A percentile compares a stretch with the other conserved stretches of the same genome.
Evolutionary conservation across 23 red algal genomes (phyloP).

Genomic region (Cyanidium caldarium): DNA sequence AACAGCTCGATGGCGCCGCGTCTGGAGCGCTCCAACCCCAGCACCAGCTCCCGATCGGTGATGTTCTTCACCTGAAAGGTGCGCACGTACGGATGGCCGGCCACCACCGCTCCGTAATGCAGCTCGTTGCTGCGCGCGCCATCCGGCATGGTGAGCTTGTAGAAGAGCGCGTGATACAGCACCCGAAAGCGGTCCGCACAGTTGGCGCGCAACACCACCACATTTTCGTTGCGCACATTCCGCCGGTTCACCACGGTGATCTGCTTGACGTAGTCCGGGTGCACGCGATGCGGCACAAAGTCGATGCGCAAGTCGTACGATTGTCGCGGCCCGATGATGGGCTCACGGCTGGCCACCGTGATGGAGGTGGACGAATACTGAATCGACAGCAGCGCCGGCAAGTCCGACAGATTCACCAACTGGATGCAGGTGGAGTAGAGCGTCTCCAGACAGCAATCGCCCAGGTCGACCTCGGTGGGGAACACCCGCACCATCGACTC

Average conservation of each 20-base stretch:
- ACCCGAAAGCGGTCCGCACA: conserved; percentile 62
- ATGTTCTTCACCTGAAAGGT: conserved; percentile 54
- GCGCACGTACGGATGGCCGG: conserved; percentile 41
- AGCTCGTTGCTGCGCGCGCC: conserved; percentile 48
- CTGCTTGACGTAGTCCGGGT: conserved; percentile 79
- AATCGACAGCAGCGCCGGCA: conserved; percentile 40
- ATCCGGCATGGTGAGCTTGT: conserved; percentile 43
- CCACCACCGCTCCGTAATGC: conserved; percentile 51
- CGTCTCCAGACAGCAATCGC: conserved; percentile 60
- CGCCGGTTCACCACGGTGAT: conserved; percentile 55
- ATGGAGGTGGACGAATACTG: conserved; percentile 61
- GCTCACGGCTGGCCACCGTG: conserved; percentile 13
- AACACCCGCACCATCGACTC: conserved; percentile 49
- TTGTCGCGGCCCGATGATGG: conserved; percentile 44
- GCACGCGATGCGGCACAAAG: conserved; percentile 55
- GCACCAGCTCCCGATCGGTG: conserved; percentile 20
- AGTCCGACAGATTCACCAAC: conserved; percentile 57
- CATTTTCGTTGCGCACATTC: conserved; percentile 34
- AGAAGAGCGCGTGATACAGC: conserved; percentile 76
- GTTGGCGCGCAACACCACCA: conserved; percentile 54
- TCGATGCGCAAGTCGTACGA: conserved; percentile 40
- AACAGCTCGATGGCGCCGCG: neutral
- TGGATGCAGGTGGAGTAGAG: conserved; percentile 22
- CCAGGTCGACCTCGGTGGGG: conserved; percentile 57
- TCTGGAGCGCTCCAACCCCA: conserved; percentile 11